These are phyloP conservation scores for Litchi chinensis DNA, from an alignment of 345 rosid genomes.

Conservation along the genomic window DNA sequence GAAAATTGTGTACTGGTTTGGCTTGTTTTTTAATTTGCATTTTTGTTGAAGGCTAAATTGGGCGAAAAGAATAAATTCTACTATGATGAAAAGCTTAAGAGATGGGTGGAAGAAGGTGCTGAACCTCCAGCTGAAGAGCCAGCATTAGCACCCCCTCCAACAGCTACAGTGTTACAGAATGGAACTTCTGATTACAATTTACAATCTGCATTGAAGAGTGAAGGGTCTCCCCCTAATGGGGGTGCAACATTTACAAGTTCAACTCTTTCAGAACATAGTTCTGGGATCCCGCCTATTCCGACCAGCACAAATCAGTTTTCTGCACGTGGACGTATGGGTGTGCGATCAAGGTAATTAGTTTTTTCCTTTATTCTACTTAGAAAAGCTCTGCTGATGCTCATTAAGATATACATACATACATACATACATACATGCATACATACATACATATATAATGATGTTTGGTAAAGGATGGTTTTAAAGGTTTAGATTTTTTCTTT, in stretches of 20 bases:
- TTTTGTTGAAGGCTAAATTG: constrained; percentile 79
- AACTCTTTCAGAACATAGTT: constrained; percentile 48
- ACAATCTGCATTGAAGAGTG: constrained; percentile 55
- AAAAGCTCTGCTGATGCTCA: neutral
- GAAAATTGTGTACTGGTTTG: neutral
- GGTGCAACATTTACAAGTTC: constrained; percentile 53
- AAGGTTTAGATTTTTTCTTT: too few relatives aligned
- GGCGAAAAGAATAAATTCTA: constrained; percentile 89
- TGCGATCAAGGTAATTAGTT: constrained; percentile 72
- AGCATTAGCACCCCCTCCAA: constrained; percentile 88
- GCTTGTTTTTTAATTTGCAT: constrained; percentile 28
- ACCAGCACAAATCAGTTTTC: constrained; percentile 79
- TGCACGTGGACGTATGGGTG: constrained; percentile 87
- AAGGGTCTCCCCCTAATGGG: constrained; percentile 51
- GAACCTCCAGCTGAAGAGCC: constrained; percentile 85
- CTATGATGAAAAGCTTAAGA: constrained; percentile 89
- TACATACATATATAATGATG: too few relatives aligned
- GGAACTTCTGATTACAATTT: constrained; percentile 66
- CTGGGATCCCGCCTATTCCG: constrained; percentile 87
- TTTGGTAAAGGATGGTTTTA: too few relatives aligned
- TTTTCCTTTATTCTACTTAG: neutral
- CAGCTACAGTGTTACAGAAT: constrained; percentile 61
- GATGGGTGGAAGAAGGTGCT: constrained; percentile 99
- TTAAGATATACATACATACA: neutral
- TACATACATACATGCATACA: too few relatives aligned